Evolutionary conservation across 2,329 filamentous ascomycete genomes (phyloP).

Genomic region (Aspergillus sp.): DNA sequence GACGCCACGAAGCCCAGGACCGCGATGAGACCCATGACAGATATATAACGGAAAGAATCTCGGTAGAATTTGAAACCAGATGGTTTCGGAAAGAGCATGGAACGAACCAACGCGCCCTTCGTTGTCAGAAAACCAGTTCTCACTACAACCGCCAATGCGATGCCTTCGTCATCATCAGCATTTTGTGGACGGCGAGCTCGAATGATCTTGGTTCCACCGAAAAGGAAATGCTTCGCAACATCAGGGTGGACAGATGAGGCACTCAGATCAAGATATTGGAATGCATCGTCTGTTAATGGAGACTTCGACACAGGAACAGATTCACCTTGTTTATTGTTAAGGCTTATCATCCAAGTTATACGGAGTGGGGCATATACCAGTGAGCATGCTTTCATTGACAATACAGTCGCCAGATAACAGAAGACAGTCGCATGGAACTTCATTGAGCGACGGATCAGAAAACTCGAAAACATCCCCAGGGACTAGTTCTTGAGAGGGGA

Average conservation of each 20-base stretch:
- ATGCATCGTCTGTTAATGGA: conserved; percentile 69
- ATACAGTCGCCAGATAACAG: conserved; percentile 92
- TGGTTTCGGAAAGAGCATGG: conserved; percentile 97
- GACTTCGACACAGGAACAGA: conserved; percentile 93
- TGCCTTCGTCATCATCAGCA: conserved; percentile 75
- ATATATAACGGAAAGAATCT: conserved; percentile 95
- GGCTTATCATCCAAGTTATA: background rate
- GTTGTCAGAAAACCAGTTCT: conserved; percentile 96
- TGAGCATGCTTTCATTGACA: conserved; percentile 98
- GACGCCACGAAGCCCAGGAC: conserved; percentile 81
- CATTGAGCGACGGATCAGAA: conserved; percentile 78
- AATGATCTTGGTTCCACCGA: conserved; percentile 91
- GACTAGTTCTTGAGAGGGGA: conserved; percentile 79
- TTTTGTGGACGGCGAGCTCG: conserved; percentile 82
- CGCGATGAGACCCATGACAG: conserved; percentile 86
- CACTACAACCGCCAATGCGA: conserved; percentile 83
- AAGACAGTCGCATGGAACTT: conserved; percentile 87
- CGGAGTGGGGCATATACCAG: conserved; percentile 39
- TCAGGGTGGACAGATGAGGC: conserved; percentile 76
- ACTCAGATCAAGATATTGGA: conserved; percentile 67
- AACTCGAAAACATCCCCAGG: conserved; percentile 96
- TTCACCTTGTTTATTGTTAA: conserved; percentile 52
- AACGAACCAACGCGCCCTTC: conserved; percentile 88
- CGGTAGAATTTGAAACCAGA: conserved; percentile 98
- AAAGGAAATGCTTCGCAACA: conserved; percentile 81